These are phyloP conservation scores for Ophiosphaerella herpotricha DNA, from an alignment of 2,329 filamentous ascomycete genomes.

Conservation along the genomic window DNA sequence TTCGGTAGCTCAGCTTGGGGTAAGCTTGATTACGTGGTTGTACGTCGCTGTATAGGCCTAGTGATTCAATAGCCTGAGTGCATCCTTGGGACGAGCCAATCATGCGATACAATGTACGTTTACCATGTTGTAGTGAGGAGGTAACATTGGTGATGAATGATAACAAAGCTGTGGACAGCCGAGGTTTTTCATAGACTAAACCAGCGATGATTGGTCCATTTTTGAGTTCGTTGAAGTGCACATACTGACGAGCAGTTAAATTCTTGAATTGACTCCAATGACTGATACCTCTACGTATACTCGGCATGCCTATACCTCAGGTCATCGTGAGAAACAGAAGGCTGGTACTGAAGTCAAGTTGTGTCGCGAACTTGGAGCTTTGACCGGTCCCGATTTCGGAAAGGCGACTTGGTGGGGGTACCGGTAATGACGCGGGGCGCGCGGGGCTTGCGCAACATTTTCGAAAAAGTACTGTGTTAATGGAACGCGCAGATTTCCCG, in stretches of 20 bases:
- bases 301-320: too few species aligned
- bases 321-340: too few species aligned
- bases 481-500: background rate
- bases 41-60: too few species aligned
- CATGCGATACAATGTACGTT: too few species aligned
- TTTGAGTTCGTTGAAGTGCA: background rate
- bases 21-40: too few species aligned
- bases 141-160: background rate
- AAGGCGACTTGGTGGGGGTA: conserved; percentile 12
- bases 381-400: conserved; percentile 12
- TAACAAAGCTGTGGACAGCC: background rate
- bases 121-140: background rate
- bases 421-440: conserved; percentile 15
- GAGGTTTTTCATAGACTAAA: background rate
- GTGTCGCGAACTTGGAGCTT: background rate
- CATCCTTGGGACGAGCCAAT: too few species aligned
- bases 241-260: background rate
- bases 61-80: too few species aligned
- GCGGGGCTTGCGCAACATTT: conserved; percentile 7
- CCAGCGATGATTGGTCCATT: background rate
- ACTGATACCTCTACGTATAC: too few species aligned
- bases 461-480: conserved; percentile 21
- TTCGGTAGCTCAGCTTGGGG: too few species aligned
- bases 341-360: too few species aligned
- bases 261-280: too few species aligned